A percentile compares a stretch with the other conserved stretches of the same genome.
Evolutionary conservation across 345 rosid species (phyloP).

Genomic region (Xanthoceras sorbifolium): DNA sequence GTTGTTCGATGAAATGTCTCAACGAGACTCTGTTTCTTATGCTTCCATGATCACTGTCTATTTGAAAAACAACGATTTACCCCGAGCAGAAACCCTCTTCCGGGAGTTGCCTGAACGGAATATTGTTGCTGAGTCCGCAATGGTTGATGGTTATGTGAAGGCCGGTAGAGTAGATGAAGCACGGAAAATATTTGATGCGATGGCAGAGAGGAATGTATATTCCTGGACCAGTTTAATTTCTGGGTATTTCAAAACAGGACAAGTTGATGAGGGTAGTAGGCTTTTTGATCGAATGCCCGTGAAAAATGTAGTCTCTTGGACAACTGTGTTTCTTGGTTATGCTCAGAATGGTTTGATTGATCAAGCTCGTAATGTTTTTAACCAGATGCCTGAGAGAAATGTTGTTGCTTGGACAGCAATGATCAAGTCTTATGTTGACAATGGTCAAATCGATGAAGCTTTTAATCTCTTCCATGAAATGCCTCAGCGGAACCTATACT

Average conservation of each 20-base stretch:
- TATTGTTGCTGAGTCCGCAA: conserved; percentile 49
- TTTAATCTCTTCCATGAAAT: conserved; percentile 35
- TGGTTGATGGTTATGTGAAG: conserved; percentile 49
- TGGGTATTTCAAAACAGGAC: conserved; percentile 47
- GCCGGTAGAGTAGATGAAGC: conserved; percentile 40
- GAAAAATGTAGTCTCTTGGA: conserved; percentile 49
- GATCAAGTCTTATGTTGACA: conserved; percentile 43
- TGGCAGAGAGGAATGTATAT: conserved; percentile 47
- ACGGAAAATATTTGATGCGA: conserved; percentile 37
- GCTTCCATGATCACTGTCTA: conserved; percentile 43
- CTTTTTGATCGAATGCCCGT: conserved; percentile 47
- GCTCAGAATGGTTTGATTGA: conserved; percentile 47
- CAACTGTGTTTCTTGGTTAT: conserved; percentile 45
- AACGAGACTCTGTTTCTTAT: conserved; percentile 41
- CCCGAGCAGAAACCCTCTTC: conserved; percentile 38
- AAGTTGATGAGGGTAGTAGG: conserved; percentile 37
- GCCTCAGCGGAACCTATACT: conserved; percentile 35
- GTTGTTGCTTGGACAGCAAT: conserved; percentile 46
- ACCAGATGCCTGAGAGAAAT: conserved; percentile 41
- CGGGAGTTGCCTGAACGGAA: conserved; percentile 33
- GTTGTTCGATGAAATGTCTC: conserved; percentile 50
- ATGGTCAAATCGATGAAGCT: conserved; percentile 33
- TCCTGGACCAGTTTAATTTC: conserved; percentile 56
- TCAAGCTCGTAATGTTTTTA: conserved; percentile 39
- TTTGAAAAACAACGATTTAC: conserved; percentile 32